Evolutionary conservation across 768 basidiomycete species (phyloP).

Genomic region (Leccinum incarnatum): DNA sequence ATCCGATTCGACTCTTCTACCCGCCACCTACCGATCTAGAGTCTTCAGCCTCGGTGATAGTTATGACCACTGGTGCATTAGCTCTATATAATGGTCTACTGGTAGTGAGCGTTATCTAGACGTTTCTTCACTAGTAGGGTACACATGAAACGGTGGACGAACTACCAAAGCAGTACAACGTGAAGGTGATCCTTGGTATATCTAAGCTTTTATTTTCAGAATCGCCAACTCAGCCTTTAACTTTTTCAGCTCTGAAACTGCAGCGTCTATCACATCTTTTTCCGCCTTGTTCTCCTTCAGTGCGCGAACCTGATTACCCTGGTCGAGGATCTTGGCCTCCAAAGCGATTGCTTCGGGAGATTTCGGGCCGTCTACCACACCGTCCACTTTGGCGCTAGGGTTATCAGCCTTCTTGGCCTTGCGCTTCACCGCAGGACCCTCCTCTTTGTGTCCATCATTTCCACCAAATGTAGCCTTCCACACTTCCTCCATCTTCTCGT

Average conservation of each 20-base stretch:
- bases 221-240: constrained; percentile 55
- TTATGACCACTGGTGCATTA: background rate
- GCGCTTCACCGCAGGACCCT: constrained; percentile 44
- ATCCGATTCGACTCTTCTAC: background rate
- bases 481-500: constrained; percentile 81
- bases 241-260: constrained; percentile 61
- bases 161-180: background rate
- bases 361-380: constrained; percentile 51
- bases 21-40: background rate
- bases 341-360: constrained; percentile 68
- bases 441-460: constrained; percentile 39
- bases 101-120: background rate
- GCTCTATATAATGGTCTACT: background rate
- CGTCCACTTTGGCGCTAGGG: constrained; percentile 45
- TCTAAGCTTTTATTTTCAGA: constrained; percentile 11
- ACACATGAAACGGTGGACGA: background rate
- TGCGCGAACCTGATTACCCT: constrained; percentile 69
- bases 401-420: constrained; percentile 56
- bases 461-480: constrained; percentile 86
- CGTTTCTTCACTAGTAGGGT: background rate
- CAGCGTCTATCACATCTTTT: constrained; percentile 44
- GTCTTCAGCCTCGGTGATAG: background rate
- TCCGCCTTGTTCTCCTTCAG: constrained; percentile 52
- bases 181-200: background rate
- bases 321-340: constrained; percentile 71